Base-by-base conservation (phyloP, 108 stramenopile genomes). In the Chaetoceros tenuissimus region DNA sequence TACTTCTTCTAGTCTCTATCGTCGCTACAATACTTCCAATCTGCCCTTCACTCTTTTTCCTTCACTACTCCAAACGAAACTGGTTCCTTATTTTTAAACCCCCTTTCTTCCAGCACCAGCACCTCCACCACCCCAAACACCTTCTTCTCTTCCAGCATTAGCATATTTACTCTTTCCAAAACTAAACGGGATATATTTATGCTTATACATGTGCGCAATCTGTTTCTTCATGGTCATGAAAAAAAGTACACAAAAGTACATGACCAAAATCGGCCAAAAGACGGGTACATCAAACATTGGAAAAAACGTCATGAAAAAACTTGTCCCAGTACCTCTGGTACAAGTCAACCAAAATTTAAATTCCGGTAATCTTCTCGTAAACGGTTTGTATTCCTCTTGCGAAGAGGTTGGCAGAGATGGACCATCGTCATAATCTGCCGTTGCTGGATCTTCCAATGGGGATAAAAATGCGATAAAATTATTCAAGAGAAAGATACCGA, bases 181-280 rank as follows among this genome's bases (percentile, higher is more conserved):
- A 55, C 63, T 77, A 59, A 95, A 94, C 28, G 98, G 98, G 23
- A 99, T 95, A 61, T 99, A 99, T 60, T 85, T 92, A 76, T 97
- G 95, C 76, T 97, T 92, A 77, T 95, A 94, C 98, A 99, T 99
- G 74, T 99, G 98, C 68, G 79, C 65, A 63, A 99, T 96, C 78
- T 98, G 98, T 68, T 95, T 71, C 72, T 95, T 96, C 98, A 99
- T 97, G n/a, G 98, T 97, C 85, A 98, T 80, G 71, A 94, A 93
- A 68, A 99, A 96, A 22, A 99, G 78, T 24, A 95, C 76, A 59
- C 96, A 79, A 67, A 99, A 99, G 78, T 99, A 99, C 77, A 98
- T 64, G 20, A 99, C 62, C 48, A 99, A 60, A 53, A 99, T 98
- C 44, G 98, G 98, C 98, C 98, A 98, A 73, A 97, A 99, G n/a